Evolutionary conservation across 2,329 filamentous ascomycete genomes (phyloP).

Genomic region (Ceratocystis ficicola): DNA sequence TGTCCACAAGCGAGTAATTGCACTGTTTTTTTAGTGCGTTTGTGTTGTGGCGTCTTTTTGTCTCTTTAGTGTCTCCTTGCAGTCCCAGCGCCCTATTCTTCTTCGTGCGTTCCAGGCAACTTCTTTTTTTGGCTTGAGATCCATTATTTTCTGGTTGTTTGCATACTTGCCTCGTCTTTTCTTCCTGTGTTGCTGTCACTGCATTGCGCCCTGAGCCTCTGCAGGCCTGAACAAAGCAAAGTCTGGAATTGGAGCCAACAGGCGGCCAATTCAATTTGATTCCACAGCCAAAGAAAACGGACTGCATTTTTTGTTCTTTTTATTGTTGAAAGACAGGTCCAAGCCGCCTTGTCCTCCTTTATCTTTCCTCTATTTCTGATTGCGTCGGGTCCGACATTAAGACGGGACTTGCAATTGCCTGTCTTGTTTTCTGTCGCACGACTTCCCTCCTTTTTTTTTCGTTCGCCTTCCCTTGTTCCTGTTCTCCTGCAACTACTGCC

Average conservation of each 20-base stretch:
- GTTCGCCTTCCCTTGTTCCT: neutral
- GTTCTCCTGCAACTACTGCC: neutral
- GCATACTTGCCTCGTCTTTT: neutral
- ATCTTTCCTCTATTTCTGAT: neutral
- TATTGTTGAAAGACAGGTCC: neutral
- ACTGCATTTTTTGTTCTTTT: neutral
- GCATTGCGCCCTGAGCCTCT: neutral
- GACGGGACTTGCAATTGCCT: no score
- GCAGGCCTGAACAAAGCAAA: neutral
- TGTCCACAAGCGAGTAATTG: neutral
- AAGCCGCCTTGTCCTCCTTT: neutral
- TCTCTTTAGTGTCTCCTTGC: no score
- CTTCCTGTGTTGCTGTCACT: neutral
- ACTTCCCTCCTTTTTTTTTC: neutral
- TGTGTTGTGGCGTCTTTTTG: no score
- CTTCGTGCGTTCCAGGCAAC: neutral
- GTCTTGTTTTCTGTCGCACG: neutral
- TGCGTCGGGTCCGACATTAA: neutral
- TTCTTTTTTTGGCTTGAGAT: neutral
- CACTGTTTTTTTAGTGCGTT: neutral
- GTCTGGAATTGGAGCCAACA: neutral
- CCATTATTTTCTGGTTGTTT: neutral
- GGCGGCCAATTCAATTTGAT: constrained; percentile 9
- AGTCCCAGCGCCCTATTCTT: neutral
- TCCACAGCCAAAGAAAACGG: neutral